Evolutionary conservation across 2,329 filamentous ascomycete species (phyloP), one percentile per base, ranked within the genome.

Genomic region (Neopestalotiopsis rosae): DNA sequence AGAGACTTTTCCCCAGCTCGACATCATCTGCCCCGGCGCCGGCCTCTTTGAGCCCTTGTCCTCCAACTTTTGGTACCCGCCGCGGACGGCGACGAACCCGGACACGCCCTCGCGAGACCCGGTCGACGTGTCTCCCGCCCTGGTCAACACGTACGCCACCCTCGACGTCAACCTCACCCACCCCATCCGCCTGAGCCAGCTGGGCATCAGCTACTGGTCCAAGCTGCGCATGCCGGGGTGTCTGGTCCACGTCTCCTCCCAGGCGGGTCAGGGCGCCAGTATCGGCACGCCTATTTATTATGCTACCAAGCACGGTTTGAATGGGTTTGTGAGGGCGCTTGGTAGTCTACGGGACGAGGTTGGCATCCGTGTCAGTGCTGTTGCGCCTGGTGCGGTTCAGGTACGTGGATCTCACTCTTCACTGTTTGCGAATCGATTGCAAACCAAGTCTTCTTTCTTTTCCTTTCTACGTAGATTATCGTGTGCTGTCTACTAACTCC

Each of bases 131-230:
- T 74, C 78, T 32, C 74, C 75, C 1, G 79, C 79, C 3, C 13
- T 14, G 14, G 14, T 20, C 59, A 62, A 62, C 17, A 76, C 76
- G 61, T 82, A 82, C 63, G 74, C 74, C 40, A 73, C 77, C 20
- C 66, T 83, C 3, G 79, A 79, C 66, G 76, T 82, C 66, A 83
- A 83, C 69, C 72, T 82, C 40, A 72, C 76, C 9, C 74, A 78
- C 30, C 81, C 81, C 1, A 79, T 82, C 56, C 78, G 80, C 20
- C 70, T 81, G 59, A 79, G 76, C 42, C 80, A 82, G 73, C 72
- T 83, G 32, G 81, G 80, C 45, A 76, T 83, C 42, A 74, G 76
- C 3, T 71, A 81, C 70, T 83, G 81, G 80, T 61, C 65, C 9
- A 30, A 45, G 38, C 17, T 40, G 20, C n/a, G 40, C 17, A 45